These are phyloP conservation scores for Beta corolliflora DNA, from an alignment of 179 eudicot genomes.

Conservation along the genomic window DNA sequence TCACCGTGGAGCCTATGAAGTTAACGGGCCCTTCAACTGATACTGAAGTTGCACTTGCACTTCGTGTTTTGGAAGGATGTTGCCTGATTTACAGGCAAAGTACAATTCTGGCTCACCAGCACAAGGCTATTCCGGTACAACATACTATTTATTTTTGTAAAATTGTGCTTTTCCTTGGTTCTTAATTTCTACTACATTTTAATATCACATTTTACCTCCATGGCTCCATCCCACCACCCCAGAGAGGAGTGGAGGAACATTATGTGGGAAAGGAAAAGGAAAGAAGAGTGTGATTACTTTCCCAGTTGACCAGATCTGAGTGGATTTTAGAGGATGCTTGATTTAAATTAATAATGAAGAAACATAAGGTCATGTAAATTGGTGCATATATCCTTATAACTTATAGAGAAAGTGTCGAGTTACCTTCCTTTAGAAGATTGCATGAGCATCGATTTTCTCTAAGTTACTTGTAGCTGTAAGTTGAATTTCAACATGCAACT, in stretches of 20 bases:
- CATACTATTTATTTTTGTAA: not conserved
- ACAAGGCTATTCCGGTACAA: constrained; percentile 75
- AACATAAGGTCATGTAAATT: not conserved
- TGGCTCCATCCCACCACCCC: not conserved
- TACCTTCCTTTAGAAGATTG: too few species aligned
- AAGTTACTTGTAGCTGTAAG: not conserved
- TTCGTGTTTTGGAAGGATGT: constrained; percentile 94
- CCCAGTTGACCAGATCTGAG: not conserved
- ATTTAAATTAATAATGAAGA: not conserved
- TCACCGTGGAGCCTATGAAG: constrained; percentile 78
- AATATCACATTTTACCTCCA: not conserved
- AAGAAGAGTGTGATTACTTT: not conserved
- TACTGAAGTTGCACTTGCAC: constrained; percentile 88
- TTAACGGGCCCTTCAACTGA: constrained; percentile 74
- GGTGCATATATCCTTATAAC: not conserved
- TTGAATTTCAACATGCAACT: not conserved
- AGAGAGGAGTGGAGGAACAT: not conserved
- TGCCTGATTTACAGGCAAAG: constrained; percentile 85
- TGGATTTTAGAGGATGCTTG: not conserved
- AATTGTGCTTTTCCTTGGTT: not conserved
- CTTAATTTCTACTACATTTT: not conserved
- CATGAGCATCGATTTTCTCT: not conserved
- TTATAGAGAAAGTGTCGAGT: not conserved
- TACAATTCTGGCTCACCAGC: constrained; percentile 71
- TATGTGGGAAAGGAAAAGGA: not conserved